Evolutionary conservation across 768 basidiomycete species (phyloP).

Genomic region (Phaeotremella skinneri): DNA sequence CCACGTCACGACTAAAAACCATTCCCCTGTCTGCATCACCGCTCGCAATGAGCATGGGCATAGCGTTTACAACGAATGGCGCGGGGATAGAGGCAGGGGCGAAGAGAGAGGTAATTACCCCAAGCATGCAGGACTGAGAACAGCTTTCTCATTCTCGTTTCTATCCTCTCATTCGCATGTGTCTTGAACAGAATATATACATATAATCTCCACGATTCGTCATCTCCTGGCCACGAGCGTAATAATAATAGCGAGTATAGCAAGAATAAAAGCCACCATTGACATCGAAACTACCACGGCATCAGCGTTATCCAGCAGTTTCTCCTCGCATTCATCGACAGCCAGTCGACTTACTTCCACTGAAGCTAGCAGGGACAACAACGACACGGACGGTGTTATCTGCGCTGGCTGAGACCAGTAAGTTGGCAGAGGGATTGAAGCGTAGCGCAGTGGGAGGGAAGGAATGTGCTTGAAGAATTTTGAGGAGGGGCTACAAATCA

Average conservation of each 20-base stretch:
- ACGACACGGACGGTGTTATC: slow-evolving; percentile 83
- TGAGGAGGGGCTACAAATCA: slow-evolving; percentile 69
- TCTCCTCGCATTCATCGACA: background rate
- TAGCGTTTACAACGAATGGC: no score
- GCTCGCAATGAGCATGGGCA: no score
- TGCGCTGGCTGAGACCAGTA: slow-evolving; percentile 84
- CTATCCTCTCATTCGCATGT: no score
- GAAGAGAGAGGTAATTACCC: no score
- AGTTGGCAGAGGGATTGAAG: slow-evolving; percentile 77
- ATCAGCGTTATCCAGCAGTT: background rate
- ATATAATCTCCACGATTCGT: background rate
- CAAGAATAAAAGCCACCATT: slow-evolving; percentile 19
- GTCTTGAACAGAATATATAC: background rate
- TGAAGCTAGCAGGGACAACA: slow-evolving; percentile 59
- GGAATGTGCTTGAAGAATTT: slow-evolving; percentile 90
- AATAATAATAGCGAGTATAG: slow-evolving; percentile 15
- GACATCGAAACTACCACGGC: slow-evolving; percentile 13
- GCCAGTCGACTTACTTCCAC: slow-evolving; percentile 43
- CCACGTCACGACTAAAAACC: no score
- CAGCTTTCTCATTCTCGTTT: no score
- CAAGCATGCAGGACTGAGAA: no score
- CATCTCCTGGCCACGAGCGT: slow-evolving; percentile 12
- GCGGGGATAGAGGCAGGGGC: no score
- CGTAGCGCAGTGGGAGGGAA: slow-evolving; percentile 85
- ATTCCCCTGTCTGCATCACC: no score